Base-by-base conservation (phyloP, 2,329 filamentous ascomycete species). In the Macrophomina pseudophaseolina region DNA sequence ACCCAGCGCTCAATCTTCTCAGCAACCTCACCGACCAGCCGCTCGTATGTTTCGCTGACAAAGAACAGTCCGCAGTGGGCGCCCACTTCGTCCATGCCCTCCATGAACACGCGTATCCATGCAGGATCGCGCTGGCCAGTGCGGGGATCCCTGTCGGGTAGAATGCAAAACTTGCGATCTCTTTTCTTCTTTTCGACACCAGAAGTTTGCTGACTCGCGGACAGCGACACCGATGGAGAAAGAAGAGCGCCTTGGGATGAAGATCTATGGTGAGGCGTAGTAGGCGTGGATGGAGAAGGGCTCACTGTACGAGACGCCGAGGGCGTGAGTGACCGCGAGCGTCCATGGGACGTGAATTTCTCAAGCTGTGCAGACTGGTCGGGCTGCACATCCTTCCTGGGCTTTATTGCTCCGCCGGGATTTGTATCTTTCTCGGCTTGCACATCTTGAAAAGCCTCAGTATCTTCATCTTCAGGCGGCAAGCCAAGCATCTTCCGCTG, bases 21-120 rank as follows among this genome's bases (percentile, higher is more conserved):
- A 3, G 87, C 89, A 2, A 92, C 89, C 75, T 94, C 90, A 0
- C 89, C 89, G n/a, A 94, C 88, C n/a, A 94, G 80, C 69, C 80
- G 80, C 72, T 93, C 90, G 74, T 95, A 94, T 66, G 91, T 89
- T 68, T 88, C 84, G 6, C 90, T 89, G 0, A 88, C 80, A 12
- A 92, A 87, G 80, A 97, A 97, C 62, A 97, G 80, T 0, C 91
- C 90, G 69, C 92, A 94, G 75, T 97, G 93, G 9, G 93, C 94
- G 6, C 87, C 89, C 0, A 97, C 91, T 77, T 97, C 92, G 74
- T 97, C 93, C 68, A 95, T 88, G 63, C 88, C 89, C 67, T 90
- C 86, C 91, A 97, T 95, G 72, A 88, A 89, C 2, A 97, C 86
- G 52, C 89, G 84, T 0, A 93, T 81, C 93, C 94, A 97, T 16